Evolutionary conservation across 2,329 filamentous ascomycete genomes (phyloP).

Genomic region (Phyllosticta citribraziliensis): DNA sequence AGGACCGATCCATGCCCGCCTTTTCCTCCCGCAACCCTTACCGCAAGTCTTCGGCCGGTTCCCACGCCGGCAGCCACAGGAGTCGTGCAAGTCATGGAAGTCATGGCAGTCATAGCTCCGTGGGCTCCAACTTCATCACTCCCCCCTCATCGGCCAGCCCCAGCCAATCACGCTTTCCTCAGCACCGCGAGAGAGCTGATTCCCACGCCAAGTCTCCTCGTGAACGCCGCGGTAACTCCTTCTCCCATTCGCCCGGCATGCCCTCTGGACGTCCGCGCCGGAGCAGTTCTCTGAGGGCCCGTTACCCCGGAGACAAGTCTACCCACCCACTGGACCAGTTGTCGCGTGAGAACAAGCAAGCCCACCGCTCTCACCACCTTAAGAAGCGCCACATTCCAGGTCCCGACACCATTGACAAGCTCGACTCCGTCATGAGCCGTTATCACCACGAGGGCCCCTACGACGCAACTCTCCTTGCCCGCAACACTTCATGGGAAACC

Average conservation of each 20-base stretch:
- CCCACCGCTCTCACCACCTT: conserved; percentile 57
- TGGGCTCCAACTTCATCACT: conserved; percentile 34
- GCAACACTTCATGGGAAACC: conserved; percentile 54
- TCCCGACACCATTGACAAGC: conserved; percentile 69
- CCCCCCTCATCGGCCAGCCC: conserved; percentile 48
- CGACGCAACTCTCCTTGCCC: conserved; percentile 66
- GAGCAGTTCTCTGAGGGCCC: conserved; percentile 45
- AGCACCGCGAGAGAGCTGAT: conserved; percentile 24
- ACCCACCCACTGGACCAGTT: conserved; percentile 59
- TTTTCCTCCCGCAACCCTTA: conserved; percentile 36
- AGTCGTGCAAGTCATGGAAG: conserved; percentile 11
- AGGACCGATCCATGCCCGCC: conserved; percentile 19
- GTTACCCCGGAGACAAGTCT: conserved; percentile 55
- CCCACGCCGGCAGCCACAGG: neutral
- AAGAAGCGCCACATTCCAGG: conserved; percentile 55
- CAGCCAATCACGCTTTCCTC: conserved; percentile 29
- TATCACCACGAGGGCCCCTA: conserved; percentile 92
- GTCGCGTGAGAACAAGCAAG: conserved; percentile 51
- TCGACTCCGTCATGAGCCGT: conserved; percentile 57
- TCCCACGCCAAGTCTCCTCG: conserved; percentile 19
- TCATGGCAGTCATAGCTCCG: conserved; percentile 19
- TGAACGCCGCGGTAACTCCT: conserved; percentile 25
- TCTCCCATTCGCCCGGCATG: conserved; percentile 18
- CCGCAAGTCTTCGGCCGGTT: conserved; percentile 19
- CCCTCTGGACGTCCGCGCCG: conserved; percentile 27